A percentile compares a stretch with the other conserved stretches of the same genome.
phyloP scores from a whole-genome alignment of 352 stramenopile genomes.

The Globisporangium cederbergense region DNA sequence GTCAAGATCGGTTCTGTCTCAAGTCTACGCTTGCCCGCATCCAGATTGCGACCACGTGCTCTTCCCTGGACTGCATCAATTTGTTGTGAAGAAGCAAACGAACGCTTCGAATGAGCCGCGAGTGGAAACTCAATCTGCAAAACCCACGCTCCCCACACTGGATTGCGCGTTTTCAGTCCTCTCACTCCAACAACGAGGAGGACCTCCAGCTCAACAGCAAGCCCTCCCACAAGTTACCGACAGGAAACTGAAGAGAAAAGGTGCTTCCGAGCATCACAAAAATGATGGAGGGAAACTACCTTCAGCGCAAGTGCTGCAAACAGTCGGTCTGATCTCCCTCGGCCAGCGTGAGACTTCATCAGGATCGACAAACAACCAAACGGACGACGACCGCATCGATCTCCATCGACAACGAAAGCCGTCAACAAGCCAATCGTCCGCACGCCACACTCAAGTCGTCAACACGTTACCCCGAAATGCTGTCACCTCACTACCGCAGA shows the following conservation, averaged over 20 bases:
- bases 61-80: conserved; percentile 55
- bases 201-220: background rate
- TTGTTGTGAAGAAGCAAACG: conserved; percentile 18
- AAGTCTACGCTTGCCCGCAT: conserved; percentile 55
- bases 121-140: background rate
- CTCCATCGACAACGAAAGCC: conserved; percentile 5
- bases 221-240: background rate
- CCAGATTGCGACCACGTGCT: conserved; percentile 43
- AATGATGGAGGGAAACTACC: conserved; percentile 7
- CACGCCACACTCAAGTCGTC: background rate
- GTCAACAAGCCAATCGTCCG: conserved; percentile 6
- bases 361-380: conserved; percentile 6
- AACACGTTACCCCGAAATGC: background rate
- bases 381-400: background rate
- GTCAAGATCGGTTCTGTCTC: conserved; percentile 58
- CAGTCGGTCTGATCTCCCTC: conserved; percentile 5
- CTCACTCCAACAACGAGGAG: conserved; percentile 16
- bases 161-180: conserved; percentile 18
- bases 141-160: conserved; percentile 2
- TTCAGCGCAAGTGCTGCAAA: conserved; percentile 11
- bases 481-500: conserved; percentile 2
- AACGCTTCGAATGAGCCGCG: background rate
- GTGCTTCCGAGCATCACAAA: background rate
- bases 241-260: background rate
- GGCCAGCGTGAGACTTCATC: background rate